Percentiles rank a stretch among this genome's conserved stretches.
Evolutionary conservation across 257 asterid species (phyloP).

Genomic region (Lavandula angustifolia): DNA sequence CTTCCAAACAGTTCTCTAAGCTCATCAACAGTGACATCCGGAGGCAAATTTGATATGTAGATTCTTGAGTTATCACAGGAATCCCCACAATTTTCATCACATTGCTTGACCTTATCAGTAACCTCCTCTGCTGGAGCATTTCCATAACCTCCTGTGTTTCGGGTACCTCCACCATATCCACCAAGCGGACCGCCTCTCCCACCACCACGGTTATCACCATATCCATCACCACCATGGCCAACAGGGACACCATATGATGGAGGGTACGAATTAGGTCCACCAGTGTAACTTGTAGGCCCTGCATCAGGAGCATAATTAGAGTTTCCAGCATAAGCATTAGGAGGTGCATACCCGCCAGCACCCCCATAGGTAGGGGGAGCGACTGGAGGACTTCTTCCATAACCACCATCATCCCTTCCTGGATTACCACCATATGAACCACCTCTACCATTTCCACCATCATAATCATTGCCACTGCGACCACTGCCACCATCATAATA

Average conservation of each 20-base stretch:
- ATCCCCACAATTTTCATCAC: constrained; percentile 96
- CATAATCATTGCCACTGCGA: constrained; percentile 56
- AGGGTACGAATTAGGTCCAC: constrained; percentile 86
- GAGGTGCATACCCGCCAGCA: constrained; percentile 64
- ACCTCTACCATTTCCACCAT: constrained; percentile 53
- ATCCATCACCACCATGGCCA: constrained; percentile 65
- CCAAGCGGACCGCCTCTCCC: constrained; percentile 76
- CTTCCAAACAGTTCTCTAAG: constrained; percentile 96
- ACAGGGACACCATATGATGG: constrained; percentile 90
- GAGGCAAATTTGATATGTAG: constrained; percentile 96
- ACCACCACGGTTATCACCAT: constrained; percentile 58
- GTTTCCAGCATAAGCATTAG: constrained; percentile 66
- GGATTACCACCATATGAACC: constrained; percentile 64
- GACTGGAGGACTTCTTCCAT: constrained; percentile 67
- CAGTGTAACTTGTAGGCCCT: constrained; percentile 80
- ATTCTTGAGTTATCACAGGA: constrained; percentile 91
- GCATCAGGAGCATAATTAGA: constrained; percentile 67
- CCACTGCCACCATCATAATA: constrained; percentile 54
- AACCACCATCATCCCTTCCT: constrained; percentile 72
- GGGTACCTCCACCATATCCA: constrained; percentile 71
- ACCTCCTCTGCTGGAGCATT: constrained; percentile 65
- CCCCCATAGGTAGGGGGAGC: constrained; percentile 75
- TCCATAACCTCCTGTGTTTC: constrained; percentile 63
- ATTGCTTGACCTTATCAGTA: constrained; percentile 82
- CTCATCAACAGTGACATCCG: constrained; percentile 90